These are phyloP conservation scores for Comarum palustre DNA, from an alignment of 306 rosid species.

Conservation along the genomic window DNA sequence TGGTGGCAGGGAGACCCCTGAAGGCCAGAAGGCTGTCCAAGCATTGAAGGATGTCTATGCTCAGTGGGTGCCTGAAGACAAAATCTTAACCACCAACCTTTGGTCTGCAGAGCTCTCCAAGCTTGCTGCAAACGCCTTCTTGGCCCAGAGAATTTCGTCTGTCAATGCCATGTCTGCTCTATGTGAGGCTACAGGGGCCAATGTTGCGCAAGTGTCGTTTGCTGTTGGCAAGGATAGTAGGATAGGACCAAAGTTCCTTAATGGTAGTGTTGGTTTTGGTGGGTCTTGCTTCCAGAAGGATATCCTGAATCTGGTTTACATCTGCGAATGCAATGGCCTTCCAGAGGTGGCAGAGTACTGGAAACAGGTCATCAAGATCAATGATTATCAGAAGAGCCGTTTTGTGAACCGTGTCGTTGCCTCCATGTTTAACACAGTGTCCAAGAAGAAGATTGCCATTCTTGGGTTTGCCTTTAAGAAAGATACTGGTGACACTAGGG, in stretches of 20 bases:
- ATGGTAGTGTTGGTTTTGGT: constrained; percentile 94
- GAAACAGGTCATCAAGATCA: constrained; percentile 95
- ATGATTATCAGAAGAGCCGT: constrained; percentile 87
- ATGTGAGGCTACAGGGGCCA: constrained; percentile 95
- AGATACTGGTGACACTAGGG: constrained; percentile 92
- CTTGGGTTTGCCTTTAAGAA: constrained; percentile 97
- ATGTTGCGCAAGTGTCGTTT: constrained; percentile 66
- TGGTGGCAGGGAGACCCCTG: constrained; percentile 87
- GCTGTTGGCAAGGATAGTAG: constrained; percentile 91
- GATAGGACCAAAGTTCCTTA: constrained; percentile 85
- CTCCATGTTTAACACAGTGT: constrained; percentile 89
- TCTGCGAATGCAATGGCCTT: constrained; percentile 92
- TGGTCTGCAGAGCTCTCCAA: constrained; percentile 96
- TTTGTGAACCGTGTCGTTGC: constrained; percentile 87
- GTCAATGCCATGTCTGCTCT: constrained; percentile 96
- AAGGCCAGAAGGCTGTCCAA: constrained; percentile 67
- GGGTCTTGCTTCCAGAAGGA: constrained; percentile 98
- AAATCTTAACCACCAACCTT: constrained; percentile 80
- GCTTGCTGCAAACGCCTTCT: constrained; percentile 94
- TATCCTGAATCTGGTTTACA: constrained; percentile 80
- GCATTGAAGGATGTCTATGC: constrained; percentile 72
- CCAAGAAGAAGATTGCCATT: constrained; percentile 72
- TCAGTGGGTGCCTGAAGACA: constrained; percentile 81
- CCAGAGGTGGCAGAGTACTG: constrained; percentile 98
- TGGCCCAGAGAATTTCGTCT: constrained; percentile 93